Evolutionary conservation across 2,329 filamentous ascomycete species (phyloP).

Genomic region (Gyromitra esculenta): DNA sequence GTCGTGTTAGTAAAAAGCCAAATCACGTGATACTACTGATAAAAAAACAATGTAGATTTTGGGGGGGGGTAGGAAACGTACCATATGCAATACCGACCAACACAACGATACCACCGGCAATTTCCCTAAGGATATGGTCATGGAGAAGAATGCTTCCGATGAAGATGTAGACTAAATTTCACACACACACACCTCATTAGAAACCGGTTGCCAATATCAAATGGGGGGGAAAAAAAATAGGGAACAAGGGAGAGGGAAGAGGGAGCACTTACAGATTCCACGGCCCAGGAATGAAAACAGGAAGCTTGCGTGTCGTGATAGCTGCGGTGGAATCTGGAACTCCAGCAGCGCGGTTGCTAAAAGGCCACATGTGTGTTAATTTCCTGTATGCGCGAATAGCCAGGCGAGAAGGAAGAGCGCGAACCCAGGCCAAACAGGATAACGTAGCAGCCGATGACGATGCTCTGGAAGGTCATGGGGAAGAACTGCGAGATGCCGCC

Average conservation of each 20-base stretch:
- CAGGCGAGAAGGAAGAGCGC: slow-evolving; percentile 64
- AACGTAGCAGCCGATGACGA: slow-evolving; percentile 86
- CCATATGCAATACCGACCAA: slow-evolving; percentile 79
- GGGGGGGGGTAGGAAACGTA: slow-evolving; percentile 21
- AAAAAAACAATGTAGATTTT: neutral
- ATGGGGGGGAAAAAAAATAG: neutral
- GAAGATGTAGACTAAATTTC: slow-evolving; percentile 86
- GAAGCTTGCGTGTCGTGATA: slow-evolving; percentile 94
- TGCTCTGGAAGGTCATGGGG: slow-evolving; percentile 60
- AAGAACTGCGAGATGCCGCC: slow-evolving; percentile 66
- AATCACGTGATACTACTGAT: neutral
- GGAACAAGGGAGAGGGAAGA: neutral
- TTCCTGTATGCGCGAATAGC: slow-evolving; percentile 61
- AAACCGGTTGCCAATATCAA: neutral
- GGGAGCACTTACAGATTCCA: slow-evolving; percentile 79
- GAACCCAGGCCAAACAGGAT: slow-evolving; percentile 88
- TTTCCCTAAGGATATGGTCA: slow-evolving; percentile 71
- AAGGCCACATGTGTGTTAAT: slow-evolving; percentile 26
- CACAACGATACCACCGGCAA: slow-evolving; percentile 81
- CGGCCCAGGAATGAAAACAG: slow-evolving; percentile 97
- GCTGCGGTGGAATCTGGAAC: slow-evolving; percentile 92
- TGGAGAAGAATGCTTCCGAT: slow-evolving; percentile 86
- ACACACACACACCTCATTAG: neutral
- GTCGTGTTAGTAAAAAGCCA: neutral
- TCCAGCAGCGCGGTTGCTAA: slow-evolving; percentile 64